Base-by-base conservation (phyloP, 768 basidiomycete species). In the Termitomyces sp. region DNA sequence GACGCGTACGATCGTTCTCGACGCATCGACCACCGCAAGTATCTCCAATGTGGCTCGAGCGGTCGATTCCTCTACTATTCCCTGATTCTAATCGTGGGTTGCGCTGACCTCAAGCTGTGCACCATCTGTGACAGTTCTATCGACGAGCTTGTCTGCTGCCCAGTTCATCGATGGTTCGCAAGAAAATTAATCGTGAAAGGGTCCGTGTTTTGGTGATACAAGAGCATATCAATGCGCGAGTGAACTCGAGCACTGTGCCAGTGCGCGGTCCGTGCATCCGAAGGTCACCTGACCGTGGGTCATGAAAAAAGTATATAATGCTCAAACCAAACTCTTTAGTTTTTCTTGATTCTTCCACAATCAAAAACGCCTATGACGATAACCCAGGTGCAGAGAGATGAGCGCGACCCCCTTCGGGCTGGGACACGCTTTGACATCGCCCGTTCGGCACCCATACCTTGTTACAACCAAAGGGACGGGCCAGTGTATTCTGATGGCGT, bases 391-490 rank as follows among this genome's bases (percentile, higher is more conserved):
- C 82, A 84, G 73, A 72, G 81, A 76, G 78, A 75, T 81, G 82
- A 84, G 82, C 74, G 62, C 64, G 74, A 72, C 72, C 76, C 74
- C 67, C 73, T 64, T 65, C 60, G 62, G 64, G 60, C 63, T 67
- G 72, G 75, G 79, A 73, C 75, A 65, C 44, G 76, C 80, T 63
- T 72, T 84, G 82, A 84, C 80, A 80, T 82, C 77, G 82, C 76
- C 81, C 81, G 82, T 84, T 82, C 77, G 82, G 82, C 82, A 79
- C 79, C 71, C 64, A 61, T 72, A 74, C 74, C 82, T 84, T 84
- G 82, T 84, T 84, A 73, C 63, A 64, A 24, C 62, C 61, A 81
- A 79, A 83, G 82, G 82, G 79, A 83, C 82, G 82, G 79, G 82
- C 81, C 73, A 57, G 59, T 57, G 65, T 59, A 78, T 52, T 82